Evolutionary conservation across 1,284 basidiomycete species (phyloP).

Genomic region (Microbotryum silenes-acaulis): DNA sequence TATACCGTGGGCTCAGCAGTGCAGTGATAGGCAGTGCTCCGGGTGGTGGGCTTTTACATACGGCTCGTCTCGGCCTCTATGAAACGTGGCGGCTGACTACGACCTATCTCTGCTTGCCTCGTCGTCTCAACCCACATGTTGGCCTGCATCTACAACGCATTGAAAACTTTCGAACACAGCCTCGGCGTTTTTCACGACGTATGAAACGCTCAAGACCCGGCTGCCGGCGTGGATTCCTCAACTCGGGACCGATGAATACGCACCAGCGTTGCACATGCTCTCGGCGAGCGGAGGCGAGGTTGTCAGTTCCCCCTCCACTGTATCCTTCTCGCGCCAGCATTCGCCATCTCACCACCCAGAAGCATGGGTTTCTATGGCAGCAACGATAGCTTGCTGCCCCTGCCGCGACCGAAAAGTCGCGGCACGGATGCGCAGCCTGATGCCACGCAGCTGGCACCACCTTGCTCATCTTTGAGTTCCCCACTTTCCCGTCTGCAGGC

Average conservation of each 20-base stretch:
- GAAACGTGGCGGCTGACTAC: not conserved
- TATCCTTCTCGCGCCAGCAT: no score
- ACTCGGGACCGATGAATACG: slow-evolving; percentile 10
- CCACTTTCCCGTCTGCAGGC: slow-evolving; percentile 47
- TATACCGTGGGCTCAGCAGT: slow-evolving; percentile 92
- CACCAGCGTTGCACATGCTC: slow-evolving; percentile 41
- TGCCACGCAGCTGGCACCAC: not conserved
- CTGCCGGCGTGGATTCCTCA: slow-evolving; percentile 45
- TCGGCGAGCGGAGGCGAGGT: slow-evolving; percentile 41
- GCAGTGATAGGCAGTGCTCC: slow-evolving; percentile 93
- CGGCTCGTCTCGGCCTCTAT: not conserved
- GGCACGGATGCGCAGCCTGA: not conserved
- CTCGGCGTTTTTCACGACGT: slow-evolving; percentile 89
- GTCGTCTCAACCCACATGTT: not conserved
- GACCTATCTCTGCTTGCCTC: not conserved
- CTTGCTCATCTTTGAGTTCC: not conserved
- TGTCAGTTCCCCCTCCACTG: slow-evolving; percentile 17
- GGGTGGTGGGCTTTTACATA: slow-evolving; percentile 58
- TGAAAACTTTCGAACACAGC: slow-evolving; percentile 48
- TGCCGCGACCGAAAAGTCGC: no score
- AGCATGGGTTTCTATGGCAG: no score
- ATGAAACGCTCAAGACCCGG: slow-evolving; percentile 75
- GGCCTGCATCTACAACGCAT: not conserved
- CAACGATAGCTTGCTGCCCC: no score
- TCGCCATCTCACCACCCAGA: not conserved